phyloP scores from a whole-genome alignment of 2,329 filamentous ascomycete genomes.

The Microascus cirrosus region DNA sequence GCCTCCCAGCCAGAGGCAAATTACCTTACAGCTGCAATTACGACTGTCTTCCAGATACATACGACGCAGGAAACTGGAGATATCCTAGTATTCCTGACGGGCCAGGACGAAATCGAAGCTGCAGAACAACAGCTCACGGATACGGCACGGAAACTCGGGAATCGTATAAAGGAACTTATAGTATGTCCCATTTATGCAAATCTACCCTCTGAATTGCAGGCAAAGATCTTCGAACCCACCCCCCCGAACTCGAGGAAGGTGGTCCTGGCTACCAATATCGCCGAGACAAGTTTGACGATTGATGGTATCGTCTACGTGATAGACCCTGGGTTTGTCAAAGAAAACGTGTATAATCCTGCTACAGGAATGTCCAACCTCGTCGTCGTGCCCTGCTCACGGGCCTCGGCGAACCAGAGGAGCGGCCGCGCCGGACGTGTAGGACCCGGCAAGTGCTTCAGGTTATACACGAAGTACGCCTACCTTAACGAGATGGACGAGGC shows the following conservation, averaged over 20 bases:
- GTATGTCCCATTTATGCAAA: slow-evolving; percentile 93
- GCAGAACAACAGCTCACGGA: slow-evolving; percentile 77
- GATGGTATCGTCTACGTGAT: slow-evolving; percentile 96
- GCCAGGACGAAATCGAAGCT: slow-evolving; percentile 90
- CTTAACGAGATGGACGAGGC: slow-evolving; percentile 92
- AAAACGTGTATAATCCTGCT: slow-evolving; percentile 84
- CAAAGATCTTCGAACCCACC: slow-evolving; percentile 90
- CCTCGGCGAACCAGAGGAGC: slow-evolving; percentile 84
- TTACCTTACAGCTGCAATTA: slow-evolving; percentile 82
- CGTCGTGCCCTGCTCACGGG: slow-evolving; percentile 81
- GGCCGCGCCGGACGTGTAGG: slow-evolving; percentile 88
- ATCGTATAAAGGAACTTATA: slow-evolving; percentile 73
- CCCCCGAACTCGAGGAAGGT: slow-evolving; percentile 80
- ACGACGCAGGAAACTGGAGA: slow-evolving; percentile 76
- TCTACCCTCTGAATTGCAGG: slow-evolving; percentile 78
- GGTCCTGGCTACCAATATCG: slow-evolving; percentile 91
- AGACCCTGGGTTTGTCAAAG: slow-evolving; percentile 89
- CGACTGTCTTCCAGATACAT: slow-evolving; percentile 91
- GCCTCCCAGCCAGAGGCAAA: slow-evolving; percentile 87
- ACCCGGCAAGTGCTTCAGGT: slow-evolving; percentile 82
- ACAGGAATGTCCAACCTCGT: slow-evolving; percentile 90
- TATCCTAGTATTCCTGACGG: slow-evolving; percentile 88
- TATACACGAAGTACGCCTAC: slow-evolving; percentile 90
- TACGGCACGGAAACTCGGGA: slow-evolving; percentile 77
- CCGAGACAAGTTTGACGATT: slow-evolving; percentile 90